Percentiles rank a stretch among this genome's conserved stretches.
Evolutionary conservation across 78 protist genomes (phyloP).

Genomic region (Diacronema lutheri): DNA sequence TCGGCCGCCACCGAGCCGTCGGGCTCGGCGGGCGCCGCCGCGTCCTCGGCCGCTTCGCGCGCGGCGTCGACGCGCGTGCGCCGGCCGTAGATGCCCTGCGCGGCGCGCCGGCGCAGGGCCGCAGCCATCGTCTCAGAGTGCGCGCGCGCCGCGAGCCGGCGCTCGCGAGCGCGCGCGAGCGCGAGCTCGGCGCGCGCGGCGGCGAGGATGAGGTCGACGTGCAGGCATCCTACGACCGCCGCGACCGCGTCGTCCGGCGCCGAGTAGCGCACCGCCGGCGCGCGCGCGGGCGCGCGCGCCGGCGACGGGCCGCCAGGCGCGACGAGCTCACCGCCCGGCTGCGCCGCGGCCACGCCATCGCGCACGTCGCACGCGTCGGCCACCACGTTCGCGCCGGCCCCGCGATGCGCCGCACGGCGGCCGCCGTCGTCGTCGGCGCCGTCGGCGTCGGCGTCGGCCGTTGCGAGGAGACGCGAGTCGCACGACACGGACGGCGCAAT

Average conservation of each 20-base stretch:
- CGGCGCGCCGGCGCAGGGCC: neutral
- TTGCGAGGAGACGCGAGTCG: too few species aligned
- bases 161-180: neutral
- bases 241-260: neutral
- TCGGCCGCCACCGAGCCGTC: neutral
- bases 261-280: neutral
- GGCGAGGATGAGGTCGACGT: neutral
- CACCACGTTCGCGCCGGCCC: too few species aligned
- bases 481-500: neutral
- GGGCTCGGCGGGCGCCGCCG: neutral
- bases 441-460: too few species aligned
- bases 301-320: too few species aligned
- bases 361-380: too few species aligned
- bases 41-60: neutral
- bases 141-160: neutral
- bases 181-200: neutral
- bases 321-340: too few species aligned
- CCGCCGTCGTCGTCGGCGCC: too few species aligned
- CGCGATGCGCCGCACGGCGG: too few species aligned
- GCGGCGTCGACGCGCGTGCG: neutral
- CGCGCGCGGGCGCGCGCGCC: too few species aligned
- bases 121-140: neutral
- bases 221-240: neutral
- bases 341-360: too few species aligned
- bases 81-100: neutral